phyloP scores from a whole-genome alignment of 192 early-diverging fungal genomes.

The Jimgerdemannia flammicorona region DNA sequence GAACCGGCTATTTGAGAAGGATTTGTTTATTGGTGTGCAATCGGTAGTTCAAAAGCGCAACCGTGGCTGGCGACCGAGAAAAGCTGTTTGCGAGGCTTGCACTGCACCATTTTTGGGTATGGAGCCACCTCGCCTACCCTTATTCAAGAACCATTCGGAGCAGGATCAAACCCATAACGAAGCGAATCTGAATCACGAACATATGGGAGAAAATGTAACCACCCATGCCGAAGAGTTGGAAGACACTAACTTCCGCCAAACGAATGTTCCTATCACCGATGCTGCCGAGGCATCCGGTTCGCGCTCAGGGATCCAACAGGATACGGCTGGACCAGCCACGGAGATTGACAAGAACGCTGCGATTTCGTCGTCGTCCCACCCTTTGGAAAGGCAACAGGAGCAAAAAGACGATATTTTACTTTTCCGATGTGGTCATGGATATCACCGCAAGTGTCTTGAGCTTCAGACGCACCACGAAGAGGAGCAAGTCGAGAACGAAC shows the following conservation, averaged over 20 bases:
- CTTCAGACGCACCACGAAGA: conserved; percentile 2
- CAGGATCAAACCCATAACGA: conserved; percentile 24
- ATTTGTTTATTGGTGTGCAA: conserved; percentile 48
- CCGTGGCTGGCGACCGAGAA: conserved; percentile 53
- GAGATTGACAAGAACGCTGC: not conserved
- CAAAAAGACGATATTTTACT: conserved; percentile 26
- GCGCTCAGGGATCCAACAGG: not conserved
- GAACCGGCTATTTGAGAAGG: conserved; percentile 56
- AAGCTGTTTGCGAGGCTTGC: conserved; percentile 51
- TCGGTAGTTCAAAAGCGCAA: conserved; percentile 44
- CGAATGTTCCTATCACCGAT: not conserved
- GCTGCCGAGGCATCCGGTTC: not conserved
- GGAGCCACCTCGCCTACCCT: conserved; percentile 35
- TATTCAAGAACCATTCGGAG: conserved; percentile 12
- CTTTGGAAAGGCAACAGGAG: conserved; percentile 17
- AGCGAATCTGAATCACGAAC: conserved; percentile 10
- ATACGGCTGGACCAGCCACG: conserved; percentile 3
- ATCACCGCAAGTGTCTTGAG: conserved; percentile 46
- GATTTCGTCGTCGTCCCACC: not conserved
- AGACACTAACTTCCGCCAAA: not conserved
- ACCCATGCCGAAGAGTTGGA: not conserved
- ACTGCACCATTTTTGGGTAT: conserved; percentile 44
- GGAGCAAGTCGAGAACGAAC: not conserved
- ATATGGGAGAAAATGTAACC: not conserved
- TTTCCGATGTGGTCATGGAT: conserved; percentile 54